A percentile compares a stretch with the other conserved stretches of the same genome.
Conservation (phyloP, 2,329 filamentous ascomycete species). For the Cladosporium cucumerinum region DNA sequence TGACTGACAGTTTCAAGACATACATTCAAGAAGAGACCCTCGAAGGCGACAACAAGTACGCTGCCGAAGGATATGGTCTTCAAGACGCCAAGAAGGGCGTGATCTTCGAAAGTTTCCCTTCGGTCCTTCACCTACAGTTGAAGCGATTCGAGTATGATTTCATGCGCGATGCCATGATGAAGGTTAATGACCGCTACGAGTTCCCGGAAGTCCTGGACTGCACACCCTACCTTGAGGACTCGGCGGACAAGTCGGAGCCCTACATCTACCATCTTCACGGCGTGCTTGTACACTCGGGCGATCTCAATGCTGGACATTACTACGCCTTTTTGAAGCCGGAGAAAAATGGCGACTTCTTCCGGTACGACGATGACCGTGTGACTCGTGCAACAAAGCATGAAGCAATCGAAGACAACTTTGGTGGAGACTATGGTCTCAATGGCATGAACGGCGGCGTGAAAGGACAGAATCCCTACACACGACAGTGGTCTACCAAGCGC, state of each 20-base stretch:
- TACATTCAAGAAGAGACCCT: conserved; percentile 96
- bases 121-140: conserved; percentile 88
- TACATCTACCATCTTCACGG: conserved; percentile 93
- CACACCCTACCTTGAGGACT: conserved; percentile 78
- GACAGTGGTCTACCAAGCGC: conserved; percentile 62
- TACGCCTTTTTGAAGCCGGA: conserved; percentile 94
- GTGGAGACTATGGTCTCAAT: conserved; percentile 68
- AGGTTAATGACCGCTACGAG: conserved; percentile 91
- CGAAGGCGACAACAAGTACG: conserved; percentile 98
- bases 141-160: conserved; percentile 99
- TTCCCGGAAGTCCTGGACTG: conserved; percentile 84
- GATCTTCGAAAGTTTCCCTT: conserved; percentile 92
- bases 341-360: conserved; percentile 93
- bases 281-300: conserved; percentile 92
- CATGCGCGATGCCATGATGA: conserved; percentile 96
- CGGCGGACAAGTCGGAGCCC: conserved; percentile 81
- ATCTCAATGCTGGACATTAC: conserved; percentile 95
- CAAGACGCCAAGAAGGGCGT: conserved; percentile 98
- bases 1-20: conserved; percentile 92
- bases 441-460: conserved; percentile 55
- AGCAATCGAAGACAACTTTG: conserved; percentile 94
- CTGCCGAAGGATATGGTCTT: conserved; percentile 83
- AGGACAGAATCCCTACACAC: conserved; percentile 62
- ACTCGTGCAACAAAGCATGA: conserved; percentile 90
- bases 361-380: conserved; percentile 94